phyloP scores from a whole-genome alignment of 1,139 yeast species.

The Zygosaccharomyces pseudobailii region DNA sequence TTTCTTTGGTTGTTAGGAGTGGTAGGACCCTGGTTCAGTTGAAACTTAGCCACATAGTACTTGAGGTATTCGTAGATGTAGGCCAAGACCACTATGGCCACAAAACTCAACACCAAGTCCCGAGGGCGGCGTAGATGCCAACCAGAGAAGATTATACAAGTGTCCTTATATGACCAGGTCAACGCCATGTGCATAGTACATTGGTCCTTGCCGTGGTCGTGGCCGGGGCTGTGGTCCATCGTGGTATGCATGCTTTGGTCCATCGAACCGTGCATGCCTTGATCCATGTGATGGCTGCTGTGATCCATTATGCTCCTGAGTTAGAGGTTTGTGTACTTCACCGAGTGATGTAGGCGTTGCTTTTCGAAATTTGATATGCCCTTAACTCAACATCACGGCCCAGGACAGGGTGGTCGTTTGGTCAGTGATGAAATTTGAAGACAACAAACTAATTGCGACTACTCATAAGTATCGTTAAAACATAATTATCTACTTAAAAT shows the following conservation, averaged over 20 bases:
- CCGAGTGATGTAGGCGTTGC: not conserved
- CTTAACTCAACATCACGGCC: too few relatives aligned
- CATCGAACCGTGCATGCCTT: not conserved
- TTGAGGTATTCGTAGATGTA: conserved; percentile 61
- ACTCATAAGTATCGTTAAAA: not conserved
- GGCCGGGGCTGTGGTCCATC: conserved; percentile 33
- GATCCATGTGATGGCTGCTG: not conserved
- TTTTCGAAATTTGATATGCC: not conserved
- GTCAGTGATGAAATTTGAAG: not conserved
- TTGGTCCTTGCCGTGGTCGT: conserved; percentile 30
- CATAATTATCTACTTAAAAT: conserved; percentile 2
- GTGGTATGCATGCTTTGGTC: conserved; percentile 2
- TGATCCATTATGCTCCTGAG: not conserved
- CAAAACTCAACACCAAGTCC: conserved; percentile 50
- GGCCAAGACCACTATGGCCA: conserved; percentile 47
- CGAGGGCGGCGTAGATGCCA: conserved; percentile 61
- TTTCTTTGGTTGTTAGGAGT: conserved; percentile 9
- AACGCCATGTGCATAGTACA: conserved; percentile 79
- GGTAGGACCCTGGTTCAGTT: conserved; percentile 6
- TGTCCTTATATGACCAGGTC: conserved; percentile 72
- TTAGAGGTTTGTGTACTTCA: not conserved
- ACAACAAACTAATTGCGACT: not conserved
- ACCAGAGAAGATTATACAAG: conserved; percentile 71
- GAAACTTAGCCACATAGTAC: conserved; percentile 31
- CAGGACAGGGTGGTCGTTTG: too few relatives aligned